phyloP scores from a whole-genome alignment of 208 protist genomes.

The Jaenimonas drosophilae region DNA sequence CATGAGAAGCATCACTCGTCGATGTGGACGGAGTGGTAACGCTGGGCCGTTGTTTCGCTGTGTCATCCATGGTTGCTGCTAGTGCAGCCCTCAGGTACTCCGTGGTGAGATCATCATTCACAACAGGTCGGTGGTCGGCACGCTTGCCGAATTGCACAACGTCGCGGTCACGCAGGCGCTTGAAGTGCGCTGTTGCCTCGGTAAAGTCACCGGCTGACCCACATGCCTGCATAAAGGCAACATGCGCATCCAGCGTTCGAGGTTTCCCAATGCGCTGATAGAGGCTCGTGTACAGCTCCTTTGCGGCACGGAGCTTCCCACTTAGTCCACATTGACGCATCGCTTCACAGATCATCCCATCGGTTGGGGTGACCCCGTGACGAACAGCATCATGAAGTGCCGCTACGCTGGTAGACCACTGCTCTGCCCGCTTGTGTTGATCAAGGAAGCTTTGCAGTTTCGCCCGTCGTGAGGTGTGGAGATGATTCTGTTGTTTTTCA shows the following conservation, averaged over 20 bases:
- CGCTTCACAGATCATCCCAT: slow-evolving; percentile 37
- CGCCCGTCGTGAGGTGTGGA: slow-evolving; percentile 14
- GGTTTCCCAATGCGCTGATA: slow-evolving; percentile 28
- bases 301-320: slow-evolving; percentile 26
- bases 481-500: too few species aligned
- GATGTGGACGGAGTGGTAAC: too few species aligned
- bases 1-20: too few species aligned
- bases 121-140: slow-evolving; percentile 19
- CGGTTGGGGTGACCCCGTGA: slow-evolving; percentile 30
- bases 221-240: slow-evolving; percentile 56
- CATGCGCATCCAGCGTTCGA: slow-evolving; percentile 32
- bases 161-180: slow-evolving; percentile 23
- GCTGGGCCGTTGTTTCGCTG: neutral
- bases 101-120: slow-evolving; percentile 43
- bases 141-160: slow-evolving; percentile 11
- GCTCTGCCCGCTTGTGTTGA: slow-evolving; percentile 34
- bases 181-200: slow-evolving; percentile 32
- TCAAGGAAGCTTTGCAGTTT: slow-evolving; percentile 39
- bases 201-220: slow-evolving; percentile 30
- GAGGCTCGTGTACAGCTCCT: slow-evolving; percentile 30
- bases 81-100: slow-evolving; percentile 57
- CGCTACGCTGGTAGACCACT: slow-evolving; percentile 38
- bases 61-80: slow-evolving; percentile 7
- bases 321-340: slow-evolving; percentile 33
- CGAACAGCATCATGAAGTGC: slow-evolving; percentile 33